Evolutionary conservation across 768 basidiomycete species (phyloP), one percentile per base, ranked within the genome.

Genomic region (Termitomyces titanicus): DNA sequence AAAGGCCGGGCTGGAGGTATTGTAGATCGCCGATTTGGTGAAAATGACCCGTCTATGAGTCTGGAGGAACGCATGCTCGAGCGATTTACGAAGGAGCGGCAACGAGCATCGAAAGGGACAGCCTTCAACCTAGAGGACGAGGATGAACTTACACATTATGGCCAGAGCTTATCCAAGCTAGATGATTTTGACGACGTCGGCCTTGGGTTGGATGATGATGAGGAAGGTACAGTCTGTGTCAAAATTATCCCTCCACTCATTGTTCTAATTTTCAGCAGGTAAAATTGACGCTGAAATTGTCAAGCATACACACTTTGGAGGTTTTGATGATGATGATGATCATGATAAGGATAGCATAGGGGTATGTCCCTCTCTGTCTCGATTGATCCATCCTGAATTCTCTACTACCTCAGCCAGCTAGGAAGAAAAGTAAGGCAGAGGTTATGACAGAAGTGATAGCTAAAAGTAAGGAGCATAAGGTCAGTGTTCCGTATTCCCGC

Each of bases 371-470:
- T 39, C 44, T 39, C 44, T 18, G 0, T 24, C 20, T 27, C 13
- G 45, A n/a, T 25, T 31, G 13, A 29, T 18, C 31, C 5, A 5
- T 12, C 10, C 47, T 48, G 17, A 54, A 3, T 15, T 52, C 12
- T 57, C 8, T 39, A 31, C 31, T 7, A 35, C 46, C 8, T 13
- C 56, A 94, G 91, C 88, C 88, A 8, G 82, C 82, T 44, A 77
- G 86, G 56, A 97, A 96, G 72, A 96, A 92, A 72, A 84, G 87
- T 4, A 97, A 96, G 71, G 88, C 91, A 2, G 95, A 99, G 65
- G 92, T 98, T 57, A 98, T 99, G 97, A 84, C 90, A 0, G 97
- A 99, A 68, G 90, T 99, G 33, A 92, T 99, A 43, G 90, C 93
- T 1, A 99, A 98, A 72, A 95, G 93, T 72, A 99, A 99, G 71